phyloP scores from a whole-genome alignment of 805 yeast species.

The Tetrapisispora arboricola region DNA sequence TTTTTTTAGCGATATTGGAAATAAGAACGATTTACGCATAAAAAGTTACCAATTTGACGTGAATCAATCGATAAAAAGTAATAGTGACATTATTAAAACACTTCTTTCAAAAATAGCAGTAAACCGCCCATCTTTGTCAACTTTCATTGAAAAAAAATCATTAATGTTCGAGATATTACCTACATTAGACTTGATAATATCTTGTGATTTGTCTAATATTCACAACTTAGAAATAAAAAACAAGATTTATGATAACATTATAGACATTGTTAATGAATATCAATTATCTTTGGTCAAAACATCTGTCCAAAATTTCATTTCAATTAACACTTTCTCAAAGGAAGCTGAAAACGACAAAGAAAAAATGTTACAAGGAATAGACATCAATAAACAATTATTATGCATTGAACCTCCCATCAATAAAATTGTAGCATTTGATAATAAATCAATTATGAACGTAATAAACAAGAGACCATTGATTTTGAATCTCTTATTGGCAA shows the following conservation, averaged over 20 bases:
- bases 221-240: slow-evolving; percentile 19
- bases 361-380: not conserved
- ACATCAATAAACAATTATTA: slow-evolving; percentile 8
- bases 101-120: slow-evolving; percentile 13
- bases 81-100: slow-evolving; percentile 23
- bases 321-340: not conserved
- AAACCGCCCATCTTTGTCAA: slow-evolving; percentile 7
- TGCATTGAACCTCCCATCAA: slow-evolving; percentile 24
- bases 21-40: slow-evolving; percentile 26
- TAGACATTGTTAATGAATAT: slow-evolving; percentile 31
- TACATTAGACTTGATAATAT: slow-evolving; percentile 23
- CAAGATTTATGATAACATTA: slow-evolving; percentile 29
- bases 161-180: slow-evolving; percentile 30
- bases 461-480: slow-evolving; percentile 18
- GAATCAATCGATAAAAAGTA: slow-evolving; percentile 23
- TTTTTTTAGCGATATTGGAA: slow-evolving; percentile 51
- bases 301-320: not conserved
- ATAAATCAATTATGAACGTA: slow-evolving; percentile 15
- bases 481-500: slow-evolving; percentile 18
- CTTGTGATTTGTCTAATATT: slow-evolving; percentile 18
- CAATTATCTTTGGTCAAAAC: slow-evolving; percentile 24
- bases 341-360: not conserved
- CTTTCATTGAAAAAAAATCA: slow-evolving; percentile 13
- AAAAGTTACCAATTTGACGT: slow-evolving; percentile 25
- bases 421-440: slow-evolving; percentile 19